phyloP scores from a whole-genome alignment of 768 basidiomycete species.

The Tricholomella constricta region DNA sequence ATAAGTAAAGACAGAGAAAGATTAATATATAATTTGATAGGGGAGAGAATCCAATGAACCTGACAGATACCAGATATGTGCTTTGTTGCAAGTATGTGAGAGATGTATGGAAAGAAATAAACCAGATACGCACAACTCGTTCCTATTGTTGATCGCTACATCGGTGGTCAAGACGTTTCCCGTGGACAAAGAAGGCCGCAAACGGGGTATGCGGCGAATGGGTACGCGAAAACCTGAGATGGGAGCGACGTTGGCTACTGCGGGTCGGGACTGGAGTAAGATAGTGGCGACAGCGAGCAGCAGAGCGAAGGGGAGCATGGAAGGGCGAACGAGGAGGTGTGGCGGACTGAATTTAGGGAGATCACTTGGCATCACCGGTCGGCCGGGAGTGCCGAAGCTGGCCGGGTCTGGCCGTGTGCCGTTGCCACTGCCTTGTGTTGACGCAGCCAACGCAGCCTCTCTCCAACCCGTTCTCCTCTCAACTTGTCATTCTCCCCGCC shows the following conservation, averaged over 20 bases:
- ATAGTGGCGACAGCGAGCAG: background rate
- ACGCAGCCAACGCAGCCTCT: slow-evolving; percentile 29
- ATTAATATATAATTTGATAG: slow-evolving; percentile 1
- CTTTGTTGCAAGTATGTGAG: background rate
- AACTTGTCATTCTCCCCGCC: slow-evolving; percentile 22
- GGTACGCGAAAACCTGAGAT: slow-evolving; percentile 12
- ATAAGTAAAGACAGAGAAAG: no score
- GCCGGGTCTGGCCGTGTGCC: slow-evolving; percentile 24
- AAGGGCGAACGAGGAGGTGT: background rate
- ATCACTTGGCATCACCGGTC: slow-evolving; percentile 11
- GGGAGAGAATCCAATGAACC: slow-evolving; percentile 8
- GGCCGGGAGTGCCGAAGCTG: slow-evolving; percentile 15
- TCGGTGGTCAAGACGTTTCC: slow-evolving; percentile 21
- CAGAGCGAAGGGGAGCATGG: slow-evolving; percentile 1
- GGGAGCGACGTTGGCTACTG: background rate
- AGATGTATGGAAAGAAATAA: background rate
- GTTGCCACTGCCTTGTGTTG: slow-evolving; percentile 10
- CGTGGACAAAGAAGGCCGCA: background rate
- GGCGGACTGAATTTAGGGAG: background rate
- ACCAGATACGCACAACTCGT: slow-evolving; percentile 33
- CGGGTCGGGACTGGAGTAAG: background rate
- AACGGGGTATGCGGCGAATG: slow-evolving; percentile 13
- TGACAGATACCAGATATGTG: slow-evolving; percentile 19
- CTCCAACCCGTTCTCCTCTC: slow-evolving; percentile 31
- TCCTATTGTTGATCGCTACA: slow-evolving; percentile 28